These are phyloP conservation scores for Tricholoma sp. DNA, from an alignment of 768 basidiomycete species.

Conservation along the genomic window DNA sequence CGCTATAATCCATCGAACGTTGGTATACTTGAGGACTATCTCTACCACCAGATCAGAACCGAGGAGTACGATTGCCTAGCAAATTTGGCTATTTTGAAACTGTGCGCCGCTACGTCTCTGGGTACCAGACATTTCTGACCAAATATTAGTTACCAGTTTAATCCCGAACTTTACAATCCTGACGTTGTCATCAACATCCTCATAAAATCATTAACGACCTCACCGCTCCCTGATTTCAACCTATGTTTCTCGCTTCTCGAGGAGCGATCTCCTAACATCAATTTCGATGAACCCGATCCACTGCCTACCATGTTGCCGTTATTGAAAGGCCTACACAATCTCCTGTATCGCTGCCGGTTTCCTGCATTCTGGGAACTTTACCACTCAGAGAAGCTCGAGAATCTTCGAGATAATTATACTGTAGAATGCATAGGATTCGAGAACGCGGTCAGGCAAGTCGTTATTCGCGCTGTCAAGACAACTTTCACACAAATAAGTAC, in stretches of 20 bases:
- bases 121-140: slow-evolving; percentile 4
- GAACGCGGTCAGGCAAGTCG: slow-evolving; percentile 74
- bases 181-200: slow-evolving; percentile 95
- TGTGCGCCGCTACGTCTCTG: slow-evolving; percentile 42
- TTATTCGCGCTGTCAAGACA: slow-evolving; percentile 69
- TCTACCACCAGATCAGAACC: slow-evolving; percentile 88
- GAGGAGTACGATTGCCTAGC: slow-evolving; percentile 93
- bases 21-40: slow-evolving; percentile 91
- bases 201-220: slow-evolving; percentile 81
- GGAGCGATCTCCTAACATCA: slow-evolving; percentile 52
- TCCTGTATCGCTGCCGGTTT: slow-evolving; percentile 83
- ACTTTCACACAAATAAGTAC: slow-evolving; percentile 72
- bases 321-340: slow-evolving; percentile 60
- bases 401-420: slow-evolving; percentile 81
- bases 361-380: slow-evolving; percentile 81
- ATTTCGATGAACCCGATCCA: slow-evolving; percentile 78
- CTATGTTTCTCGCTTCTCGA: slow-evolving; percentile 92
- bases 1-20: slow-evolving; percentile 97
- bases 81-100: slow-evolving; percentile 90
- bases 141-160: slow-evolving; percentile 83
- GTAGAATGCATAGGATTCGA: slow-evolving; percentile 82
- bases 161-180: slow-evolving; percentile 86
- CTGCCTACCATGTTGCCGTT: slow-evolving; percentile 65
- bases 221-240: slow-evolving; percentile 89
- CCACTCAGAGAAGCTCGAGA: slow-evolving; percentile 62